Conservation (phyloP, 2,329 filamentous ascomycete genomes). For the Zalaria obscura region DNA sequence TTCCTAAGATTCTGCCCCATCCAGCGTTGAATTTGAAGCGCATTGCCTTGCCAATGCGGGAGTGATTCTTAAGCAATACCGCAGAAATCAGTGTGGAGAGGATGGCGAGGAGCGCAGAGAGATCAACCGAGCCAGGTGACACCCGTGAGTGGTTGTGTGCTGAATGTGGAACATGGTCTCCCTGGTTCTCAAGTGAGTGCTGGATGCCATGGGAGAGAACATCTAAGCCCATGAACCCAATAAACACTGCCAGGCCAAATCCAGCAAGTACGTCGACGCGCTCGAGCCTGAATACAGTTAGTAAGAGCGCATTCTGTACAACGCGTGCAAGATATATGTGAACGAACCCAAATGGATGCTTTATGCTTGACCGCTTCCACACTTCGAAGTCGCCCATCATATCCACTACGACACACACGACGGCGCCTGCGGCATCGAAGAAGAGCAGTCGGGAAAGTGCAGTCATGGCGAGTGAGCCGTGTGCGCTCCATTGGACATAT, state of each 20-base stretch:
- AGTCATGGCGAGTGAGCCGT: conserved; percentile 79
- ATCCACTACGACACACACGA: conserved; percentile 83
- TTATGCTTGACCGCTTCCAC: conserved; percentile 83
- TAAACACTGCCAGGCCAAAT: conserved; percentile 88
- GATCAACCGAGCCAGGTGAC: conserved; percentile 62
- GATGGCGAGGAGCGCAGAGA: conserved; percentile 70
- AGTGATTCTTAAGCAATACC: conserved; percentile 77
- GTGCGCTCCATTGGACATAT: conserved; percentile 73
- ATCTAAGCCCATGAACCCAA: conserved; percentile 95
- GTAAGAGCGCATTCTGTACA: neutral
- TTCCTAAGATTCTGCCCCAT: conserved; percentile 75
- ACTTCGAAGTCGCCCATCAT: conserved; percentile 95
- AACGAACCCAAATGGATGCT: conserved; percentile 60
- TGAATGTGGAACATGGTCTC: conserved; percentile 55
- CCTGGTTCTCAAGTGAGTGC: conserved; percentile 68
- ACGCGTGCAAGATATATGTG: too few relatives aligned
- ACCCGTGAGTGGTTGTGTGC: conserved; percentile 44
- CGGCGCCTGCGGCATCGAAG: conserved; percentile 86
- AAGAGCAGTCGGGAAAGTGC: conserved; percentile 86
- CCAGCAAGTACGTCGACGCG: conserved; percentile 87
- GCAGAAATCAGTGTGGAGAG: conserved; percentile 73
- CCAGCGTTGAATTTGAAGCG: conserved; percentile 69
- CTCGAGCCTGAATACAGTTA: conserved; percentile 43
- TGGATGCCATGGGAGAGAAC: conserved; percentile 88
- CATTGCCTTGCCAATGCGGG: conserved; percentile 84